Conservation (phyloP, 2,329 filamentous ascomycete species). For the Xylaria sp. region DNA sequence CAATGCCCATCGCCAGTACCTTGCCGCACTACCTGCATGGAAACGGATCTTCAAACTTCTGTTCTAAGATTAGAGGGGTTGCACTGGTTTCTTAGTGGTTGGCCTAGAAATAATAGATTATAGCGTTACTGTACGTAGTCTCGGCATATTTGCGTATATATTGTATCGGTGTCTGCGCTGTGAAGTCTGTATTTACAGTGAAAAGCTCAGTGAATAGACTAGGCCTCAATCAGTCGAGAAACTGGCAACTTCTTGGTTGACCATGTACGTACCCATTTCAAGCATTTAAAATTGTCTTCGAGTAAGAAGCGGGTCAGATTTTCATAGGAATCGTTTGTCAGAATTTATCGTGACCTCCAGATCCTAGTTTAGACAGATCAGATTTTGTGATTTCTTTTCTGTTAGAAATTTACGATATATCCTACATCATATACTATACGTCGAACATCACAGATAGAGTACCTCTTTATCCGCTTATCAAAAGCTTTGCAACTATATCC, state of each 20-base stretch:
- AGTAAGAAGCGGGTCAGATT: background rate
- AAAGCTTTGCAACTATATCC: background rate
- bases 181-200: background rate
- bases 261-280: background rate
- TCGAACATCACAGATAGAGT: background rate
- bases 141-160: constrained; percentile 1
- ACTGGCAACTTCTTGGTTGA: background rate
- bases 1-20: constrained; percentile 57
- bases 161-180: constrained; percentile 8
- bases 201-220: background rate
- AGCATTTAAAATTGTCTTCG: background rate
- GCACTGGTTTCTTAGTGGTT: constrained; percentile 36
- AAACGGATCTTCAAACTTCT: constrained; percentile 47
- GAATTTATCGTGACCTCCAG: background rate
- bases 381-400: background rate
- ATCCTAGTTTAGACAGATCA: background rate
- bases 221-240: background rate
- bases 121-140: constrained; percentile 19
- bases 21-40: constrained; percentile 60
- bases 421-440: background rate
- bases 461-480: background rate
- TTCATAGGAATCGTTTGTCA: background rate
- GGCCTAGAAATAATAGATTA: constrained; percentile 29
- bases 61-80: constrained; percentile 43
- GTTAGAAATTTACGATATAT: background rate